Evolutionary conservation across 176 grass and related monocot genomes (phyloP).

Genomic region (Carex kokanica): DNA sequence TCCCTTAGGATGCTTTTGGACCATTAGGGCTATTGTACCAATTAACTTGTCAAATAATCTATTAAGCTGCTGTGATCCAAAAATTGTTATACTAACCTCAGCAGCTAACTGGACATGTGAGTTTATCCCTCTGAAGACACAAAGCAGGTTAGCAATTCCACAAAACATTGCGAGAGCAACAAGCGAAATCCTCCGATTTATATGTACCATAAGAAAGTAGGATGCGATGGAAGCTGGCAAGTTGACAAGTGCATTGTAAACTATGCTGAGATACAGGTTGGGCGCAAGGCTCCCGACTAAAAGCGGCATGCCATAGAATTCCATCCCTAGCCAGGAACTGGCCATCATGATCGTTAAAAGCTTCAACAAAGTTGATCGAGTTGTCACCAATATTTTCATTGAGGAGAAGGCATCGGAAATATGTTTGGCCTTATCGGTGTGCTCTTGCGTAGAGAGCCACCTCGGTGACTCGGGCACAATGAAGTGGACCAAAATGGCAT

Average conservation of each 20-base stretch:
- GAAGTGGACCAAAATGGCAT: slow-evolving; percentile 41
- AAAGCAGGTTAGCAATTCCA: slow-evolving; percentile 41
- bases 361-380: slow-evolving; percentile 49
- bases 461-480: slow-evolving; percentile 59
- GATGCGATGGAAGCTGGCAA: slow-evolving; percentile 38
- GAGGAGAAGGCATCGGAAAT: slow-evolving; percentile 29
- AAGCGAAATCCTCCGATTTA: slow-evolving; percentile 49
- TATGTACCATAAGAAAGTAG: slow-evolving; percentile 35
- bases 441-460: slow-evolving; percentile 37
- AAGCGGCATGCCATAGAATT: slow-evolving; percentile 82
- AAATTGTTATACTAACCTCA: slow-evolving; percentile 16
- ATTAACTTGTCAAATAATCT: not conserved
- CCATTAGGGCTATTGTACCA: no score
- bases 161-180: slow-evolving; percentile 33
- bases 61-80: not conserved
- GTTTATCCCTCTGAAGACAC: slow-evolving; percentile 32
- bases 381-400: slow-evolving; percentile 36
- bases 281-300: slow-evolving; percentile 58
- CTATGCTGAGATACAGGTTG: slow-evolving; percentile 68
- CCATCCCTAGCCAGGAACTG: slow-evolving; percentile 50
- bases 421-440: not conserved
- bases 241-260: slow-evolving; percentile 61
- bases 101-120: slow-evolving; percentile 33
- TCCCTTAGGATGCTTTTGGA: not conserved
- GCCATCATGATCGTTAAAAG: slow-evolving; percentile 50